Base-by-base conservation (phyloP, 371 early-diverging fungal genomes). In the Mortierella sp. region DNA sequence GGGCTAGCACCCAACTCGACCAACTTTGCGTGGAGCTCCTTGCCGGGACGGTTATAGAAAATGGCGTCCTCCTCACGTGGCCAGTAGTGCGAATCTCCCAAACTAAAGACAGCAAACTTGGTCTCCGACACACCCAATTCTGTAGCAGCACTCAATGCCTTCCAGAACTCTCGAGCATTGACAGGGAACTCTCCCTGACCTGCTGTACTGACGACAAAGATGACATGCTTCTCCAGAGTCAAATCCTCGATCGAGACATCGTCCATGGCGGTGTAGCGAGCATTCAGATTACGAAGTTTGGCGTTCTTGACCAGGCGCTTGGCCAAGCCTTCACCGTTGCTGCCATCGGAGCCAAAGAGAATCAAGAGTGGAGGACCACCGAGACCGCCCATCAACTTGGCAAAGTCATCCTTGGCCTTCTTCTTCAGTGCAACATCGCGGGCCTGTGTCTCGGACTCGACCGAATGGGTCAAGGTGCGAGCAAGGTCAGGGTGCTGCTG, bases 71-170 rank as follows among this genome's bases (percentile, higher is more conserved):
- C 94, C 46, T 86, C 91, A 49, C 92, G 89, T 38, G 96, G 96
- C 97, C 97, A 96, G 90, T 96, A 96, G 78, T 95, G 93, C 54
- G 91, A 87, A 78, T 97, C 97, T 79, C 97, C 97, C 61, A 97
- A 80, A 59, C 93, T 95, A 83, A 97, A 93, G 69, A 96, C 90
- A 12, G 91, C 86, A 79, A 83, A 93, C 66, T 81, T 78, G 26
- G 91, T 85, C 62, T 90, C 91, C 56, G 83, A 82, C 51, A 93
- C 82, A 45, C 88, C 87, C 61, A 88, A 72, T 70, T 89, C 90
- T 14, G 91, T 89, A 0, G 83, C 72, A 27, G 81, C 80, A 18
- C 81, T 65, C 65, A 96, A 74, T 10, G 85, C 83, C 86, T 93
- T 93, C 92, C 93, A 93, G 71, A 94, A 91, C 80, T 95, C 94